Evolutionary conservation across 2,329 filamentous ascomycete species (phyloP).

Genomic region (Epichloe hybrida): DNA sequence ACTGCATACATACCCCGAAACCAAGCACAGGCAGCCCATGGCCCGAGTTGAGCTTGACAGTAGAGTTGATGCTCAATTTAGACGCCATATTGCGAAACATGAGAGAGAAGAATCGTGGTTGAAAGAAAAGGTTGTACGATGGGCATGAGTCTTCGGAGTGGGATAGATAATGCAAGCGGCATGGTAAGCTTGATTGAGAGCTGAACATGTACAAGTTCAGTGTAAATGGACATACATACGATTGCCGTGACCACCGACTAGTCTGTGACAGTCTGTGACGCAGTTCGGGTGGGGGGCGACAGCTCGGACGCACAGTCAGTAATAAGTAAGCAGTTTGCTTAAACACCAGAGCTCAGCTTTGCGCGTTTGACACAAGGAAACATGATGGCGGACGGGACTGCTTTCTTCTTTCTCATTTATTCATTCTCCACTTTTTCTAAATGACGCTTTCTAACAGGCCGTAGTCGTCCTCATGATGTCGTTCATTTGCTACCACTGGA

Average conservation of each 20-base stretch:
- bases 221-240: no score
- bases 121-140: background rate
- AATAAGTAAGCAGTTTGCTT: background rate
- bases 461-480: conserved; percentile 15
- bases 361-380: no score
- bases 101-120: background rate
- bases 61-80: conserved; percentile 31
- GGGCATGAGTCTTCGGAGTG: no score
- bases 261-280: no score
- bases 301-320: no score
- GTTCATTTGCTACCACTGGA: conserved; percentile 3
- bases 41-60: conserved; percentile 40
- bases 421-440: conserved; percentile 7
- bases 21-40: conserved; percentile 38
- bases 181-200: no score
- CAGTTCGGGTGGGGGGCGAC: no score
- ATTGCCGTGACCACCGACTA: no score
- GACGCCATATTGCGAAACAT: conserved; percentile 29
- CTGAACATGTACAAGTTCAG: no score
- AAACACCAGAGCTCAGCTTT: no score
- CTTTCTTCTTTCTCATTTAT: background rate
- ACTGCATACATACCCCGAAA: conserved; percentile 30
- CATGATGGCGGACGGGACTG: background rate
- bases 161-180: no score
- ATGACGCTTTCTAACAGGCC: conserved; percentile 22